Conservation (phyloP, 805 yeast species). For the Candida arabinofermentans region DNA sequence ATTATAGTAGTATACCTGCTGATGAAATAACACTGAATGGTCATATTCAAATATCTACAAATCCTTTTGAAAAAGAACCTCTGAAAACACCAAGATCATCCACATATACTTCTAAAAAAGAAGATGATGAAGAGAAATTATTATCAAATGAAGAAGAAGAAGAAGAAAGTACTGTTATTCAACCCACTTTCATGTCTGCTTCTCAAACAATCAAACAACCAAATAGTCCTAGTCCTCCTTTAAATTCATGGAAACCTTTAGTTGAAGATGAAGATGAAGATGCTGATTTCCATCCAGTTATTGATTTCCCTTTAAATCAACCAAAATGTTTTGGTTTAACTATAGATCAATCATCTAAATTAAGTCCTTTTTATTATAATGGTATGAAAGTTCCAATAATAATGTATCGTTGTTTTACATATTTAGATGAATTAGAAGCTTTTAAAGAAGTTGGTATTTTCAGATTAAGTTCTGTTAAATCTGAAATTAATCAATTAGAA, state of each 20-base stretch:
- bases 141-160: not conserved
- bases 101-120: not conserved
- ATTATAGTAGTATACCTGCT: not conserved
- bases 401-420: conserved; percentile 66
- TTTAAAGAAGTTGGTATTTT: conserved; percentile 79
- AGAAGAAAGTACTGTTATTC: too few species aligned
- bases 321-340: conserved; percentile 54
- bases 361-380: conserved; percentile 46
- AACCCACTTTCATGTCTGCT: not conserved
- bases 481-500: conserved; percentile 14
- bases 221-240: not conserved
- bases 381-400: conserved; percentile 59
- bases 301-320: not conserved
- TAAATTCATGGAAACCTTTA: not conserved
- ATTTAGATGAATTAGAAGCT: conserved; percentile 58
- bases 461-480: conserved; percentile 53
- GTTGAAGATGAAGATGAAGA: not conserved
- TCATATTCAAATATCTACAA: not conserved
- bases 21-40: not conserved
- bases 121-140: not conserved
- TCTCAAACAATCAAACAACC: not conserved
- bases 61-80: conserved; percentile 1
- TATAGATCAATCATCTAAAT: conserved; percentile 40
- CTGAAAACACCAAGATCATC: not conserved
- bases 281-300: not conserved